A percentile compares a stretch with the other conserved stretches of the same genome.
Evolutionary conservation across 1,139 yeast species (phyloP).

Genomic region (Magnusiomyces clavatus): DNA sequence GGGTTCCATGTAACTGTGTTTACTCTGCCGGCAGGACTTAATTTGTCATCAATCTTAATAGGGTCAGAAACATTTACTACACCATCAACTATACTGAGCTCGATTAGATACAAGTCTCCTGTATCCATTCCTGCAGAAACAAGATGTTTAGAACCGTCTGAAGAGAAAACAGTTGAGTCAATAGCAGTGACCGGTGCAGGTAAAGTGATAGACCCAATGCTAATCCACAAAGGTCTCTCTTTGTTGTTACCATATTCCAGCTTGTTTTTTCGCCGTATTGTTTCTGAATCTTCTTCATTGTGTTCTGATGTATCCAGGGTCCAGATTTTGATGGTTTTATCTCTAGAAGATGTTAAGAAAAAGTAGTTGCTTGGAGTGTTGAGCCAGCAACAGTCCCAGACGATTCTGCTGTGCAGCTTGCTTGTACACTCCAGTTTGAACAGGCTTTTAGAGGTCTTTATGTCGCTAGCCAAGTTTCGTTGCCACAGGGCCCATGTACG

Average conservation of each 20-base stretch:
- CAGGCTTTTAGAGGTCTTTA: constrained; percentile 34
- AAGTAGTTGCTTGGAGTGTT: constrained; percentile 23
- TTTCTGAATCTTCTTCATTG: constrained; percentile 9
- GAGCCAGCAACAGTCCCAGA: constrained; percentile 92
- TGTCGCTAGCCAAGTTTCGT: constrained; percentile 33
- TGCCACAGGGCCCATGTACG: constrained; percentile 78
- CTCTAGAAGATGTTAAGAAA: constrained; percentile 85
- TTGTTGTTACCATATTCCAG: background rate
- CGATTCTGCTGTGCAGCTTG: constrained; percentile 83
- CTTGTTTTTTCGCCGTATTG: too few relatives aligned
- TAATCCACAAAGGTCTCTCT: constrained; percentile 29
- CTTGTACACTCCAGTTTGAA: constrained; percentile 27
- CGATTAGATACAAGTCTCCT: constrained; percentile 41
- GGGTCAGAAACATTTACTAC: constrained; percentile 16
- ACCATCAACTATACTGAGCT: constrained; percentile 16
- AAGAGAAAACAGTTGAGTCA: constrained; percentile 38
- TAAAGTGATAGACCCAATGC: constrained; percentile 26
- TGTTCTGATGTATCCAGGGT: constrained; percentile 22
- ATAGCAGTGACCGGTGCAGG: constrained; percentile 63
- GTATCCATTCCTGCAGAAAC: constrained; percentile 69
- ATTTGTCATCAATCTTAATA: constrained; percentile 29
- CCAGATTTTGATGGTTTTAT: constrained; percentile 75
- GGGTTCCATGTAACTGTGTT: constrained; percentile 55
- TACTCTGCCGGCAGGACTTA: constrained; percentile 52
- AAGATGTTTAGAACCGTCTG: constrained; percentile 27